Conservation (phyloP, 1,284 basidiomycete species). For the Boletus hoseneyae region DNA sequence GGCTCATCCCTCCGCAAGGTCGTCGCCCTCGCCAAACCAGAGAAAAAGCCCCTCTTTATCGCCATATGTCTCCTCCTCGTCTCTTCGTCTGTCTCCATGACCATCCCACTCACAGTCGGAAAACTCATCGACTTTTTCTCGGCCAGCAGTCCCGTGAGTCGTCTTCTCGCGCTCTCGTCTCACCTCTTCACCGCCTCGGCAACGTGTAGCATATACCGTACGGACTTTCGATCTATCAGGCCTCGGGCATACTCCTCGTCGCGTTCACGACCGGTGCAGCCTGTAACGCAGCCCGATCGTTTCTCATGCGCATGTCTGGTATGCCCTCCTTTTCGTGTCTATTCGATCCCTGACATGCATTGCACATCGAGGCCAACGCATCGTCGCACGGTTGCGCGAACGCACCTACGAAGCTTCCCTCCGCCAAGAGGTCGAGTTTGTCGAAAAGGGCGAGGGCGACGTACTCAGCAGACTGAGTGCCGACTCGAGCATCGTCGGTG, state of each 20-base stretch:
- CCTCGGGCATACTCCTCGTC: constrained; percentile 70
- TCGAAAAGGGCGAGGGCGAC: constrained; percentile 92
- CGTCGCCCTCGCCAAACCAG: constrained; percentile 72
- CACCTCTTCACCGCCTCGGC: too few relatives aligned
- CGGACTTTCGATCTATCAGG: constrained; percentile 76
- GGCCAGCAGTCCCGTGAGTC: constrained; percentile 59
- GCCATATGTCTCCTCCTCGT: constrained; percentile 68
- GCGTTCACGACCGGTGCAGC: constrained; percentile 87
- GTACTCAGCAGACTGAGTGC: constrained; percentile 89
- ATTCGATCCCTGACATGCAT: background rate
- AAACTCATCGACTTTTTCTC: constrained; percentile 93
- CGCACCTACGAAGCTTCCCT: constrained; percentile 80
- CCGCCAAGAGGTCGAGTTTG: constrained; percentile 88
- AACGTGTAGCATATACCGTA: constrained; percentile 71
- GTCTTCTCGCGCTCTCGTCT: too few relatives aligned
- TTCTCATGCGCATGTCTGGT: constrained; percentile 86
- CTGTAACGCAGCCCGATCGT: constrained; percentile 85
- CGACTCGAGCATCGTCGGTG: constrained; percentile 93
- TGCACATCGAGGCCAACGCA: constrained; percentile 68
- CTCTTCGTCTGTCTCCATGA: constrained; percentile 83
- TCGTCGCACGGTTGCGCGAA: constrained; percentile 86
- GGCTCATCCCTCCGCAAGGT: constrained; percentile 72
- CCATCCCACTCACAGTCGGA: constrained; percentile 87
- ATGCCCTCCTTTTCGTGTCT: constrained; percentile 14
- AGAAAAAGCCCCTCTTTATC: constrained; percentile 65